Conservation (phyloP, 192 early-diverging fungal species). For the Dissophora ornata region DNA sequence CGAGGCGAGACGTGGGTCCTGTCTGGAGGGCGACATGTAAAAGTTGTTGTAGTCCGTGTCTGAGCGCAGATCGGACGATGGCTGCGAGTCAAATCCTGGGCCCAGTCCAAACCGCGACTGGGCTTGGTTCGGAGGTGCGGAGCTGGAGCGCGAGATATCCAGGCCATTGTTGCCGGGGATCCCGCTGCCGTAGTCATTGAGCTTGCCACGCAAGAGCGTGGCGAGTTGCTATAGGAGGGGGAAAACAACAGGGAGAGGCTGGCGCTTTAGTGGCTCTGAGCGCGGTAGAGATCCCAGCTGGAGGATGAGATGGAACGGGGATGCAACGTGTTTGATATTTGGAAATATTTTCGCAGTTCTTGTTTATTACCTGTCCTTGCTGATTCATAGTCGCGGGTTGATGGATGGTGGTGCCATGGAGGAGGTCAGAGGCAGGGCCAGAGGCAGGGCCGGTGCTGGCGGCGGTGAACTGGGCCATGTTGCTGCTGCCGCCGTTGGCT, state of each 20-base stretch:
- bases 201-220: conserved; percentile 62
- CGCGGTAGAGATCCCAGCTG: no score
- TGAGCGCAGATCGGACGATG: conserved; percentile 63
- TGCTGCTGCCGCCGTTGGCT: conserved; percentile 5
- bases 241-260: background rate
- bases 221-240: conserved; percentile 54
- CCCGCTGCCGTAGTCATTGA: conserved; percentile 58
- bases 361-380: conserved; percentile 72
- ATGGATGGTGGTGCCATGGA: conserved; percentile 54
- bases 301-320: background rate
- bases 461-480: conserved; percentile 8
- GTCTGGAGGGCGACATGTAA: conserved; percentile 65
- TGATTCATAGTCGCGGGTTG: conserved; percentile 77
- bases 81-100: conserved; percentile 54
- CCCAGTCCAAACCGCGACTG: conserved; percentile 62
- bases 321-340: background rate
- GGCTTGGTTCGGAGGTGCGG: conserved; percentile 78
- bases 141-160: conserved; percentile 74
- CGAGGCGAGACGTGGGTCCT: conserved; percentile 67
- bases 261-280: background rate
- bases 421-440: conserved; percentile 17
- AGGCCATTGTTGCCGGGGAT: conserved; percentile 37
- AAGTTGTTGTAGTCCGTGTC: conserved; percentile 75
- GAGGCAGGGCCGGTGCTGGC: background rate
- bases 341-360: background rate